Evolutionary conservation across 768 basidiomycete species (phyloP), one percentile per base, ranked within the genome.

Genomic region (Leccinum olivaceopallidum): DNA sequence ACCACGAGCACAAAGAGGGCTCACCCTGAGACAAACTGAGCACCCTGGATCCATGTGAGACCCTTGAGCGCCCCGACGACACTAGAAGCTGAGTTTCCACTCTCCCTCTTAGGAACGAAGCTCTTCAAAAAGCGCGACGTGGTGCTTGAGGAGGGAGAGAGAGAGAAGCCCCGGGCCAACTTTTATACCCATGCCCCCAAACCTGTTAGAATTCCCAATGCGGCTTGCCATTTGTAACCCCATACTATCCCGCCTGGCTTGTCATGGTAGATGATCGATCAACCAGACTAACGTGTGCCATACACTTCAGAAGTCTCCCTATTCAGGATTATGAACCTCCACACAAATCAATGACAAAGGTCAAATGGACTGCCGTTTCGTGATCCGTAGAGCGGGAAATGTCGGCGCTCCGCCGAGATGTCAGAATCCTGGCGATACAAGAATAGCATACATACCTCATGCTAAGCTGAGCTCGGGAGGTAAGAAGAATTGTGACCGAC

Each of bases 21-120:
- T 54, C 63, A 85, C 83, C 87, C 85, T 30, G 81, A 79, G 62
- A 80, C 79, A 68, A 86, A 87, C 55, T 84, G 80, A 8, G 81
- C 82, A 79, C 79, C 83, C 61, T 88, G 85, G 6, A 84, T 66
- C 76, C 72, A 80, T 1, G 83, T 85, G 37, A 88, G 69, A 14
- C 68, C 68, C 24, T 65, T 69, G 57, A 88, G 67, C 10, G 78
- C 84, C 4, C 71, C 59, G 50, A 83, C 59, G 48, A 87, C 62
- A 55, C 79, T 70, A 10, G 78, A 70, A 42, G 75, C 54, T 10
- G 69, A 68, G 37, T 62, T 58, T 20, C 77, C 72, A 50, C 74
- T 68, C 61, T 88, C 84, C 63, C 73, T 77, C 59, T 71, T 75
- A 7, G 85, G 85, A 53, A 85, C 58, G 62, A 85, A 70, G 73